These are phyloP conservation scores for Cyanodermella asteris DNA, from an alignment of 2,329 filamentous ascomycete genomes.

Conservation along the genomic window DNA sequence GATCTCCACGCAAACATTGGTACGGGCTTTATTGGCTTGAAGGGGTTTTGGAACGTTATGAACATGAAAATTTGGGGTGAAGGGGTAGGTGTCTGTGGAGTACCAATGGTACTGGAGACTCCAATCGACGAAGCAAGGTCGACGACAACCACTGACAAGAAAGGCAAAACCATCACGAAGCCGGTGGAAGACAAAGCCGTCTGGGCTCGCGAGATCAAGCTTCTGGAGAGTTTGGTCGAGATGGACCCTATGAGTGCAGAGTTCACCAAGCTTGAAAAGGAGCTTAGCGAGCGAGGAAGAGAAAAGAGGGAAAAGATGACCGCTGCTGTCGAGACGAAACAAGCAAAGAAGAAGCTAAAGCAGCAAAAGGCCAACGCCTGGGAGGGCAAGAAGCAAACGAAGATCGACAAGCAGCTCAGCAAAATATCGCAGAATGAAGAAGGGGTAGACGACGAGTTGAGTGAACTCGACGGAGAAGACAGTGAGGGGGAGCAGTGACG, in stretches of 20 bases:
- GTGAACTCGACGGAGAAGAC: too few relatives aligned
- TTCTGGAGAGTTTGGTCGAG: slow-evolving; percentile 70
- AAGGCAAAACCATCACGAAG: slow-evolving; percentile 9
- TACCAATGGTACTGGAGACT: slow-evolving; percentile 93
- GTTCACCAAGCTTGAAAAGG: slow-evolving; percentile 43
- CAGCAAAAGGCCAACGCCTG: too few relatives aligned
- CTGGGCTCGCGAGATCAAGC: slow-evolving; percentile 87
- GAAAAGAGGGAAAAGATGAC: slow-evolving; percentile 42
- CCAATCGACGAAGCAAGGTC: slow-evolving; percentile 52
- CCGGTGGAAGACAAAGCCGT: slow-evolving; percentile 49
- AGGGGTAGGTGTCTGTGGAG: too few relatives aligned
- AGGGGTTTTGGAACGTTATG: slow-evolving; percentile 77
- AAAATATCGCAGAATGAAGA: too few relatives aligned
- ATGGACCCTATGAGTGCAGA: slow-evolving; percentile 57
- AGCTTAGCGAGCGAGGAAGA: slow-evolving; percentile 45
- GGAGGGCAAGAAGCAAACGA: too few relatives aligned
- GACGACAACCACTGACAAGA: slow-evolving; percentile 16
- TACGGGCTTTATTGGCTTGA: slow-evolving; percentile 74
- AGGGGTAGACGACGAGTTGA: too few relatives aligned
- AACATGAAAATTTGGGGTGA: slow-evolving; percentile 57
- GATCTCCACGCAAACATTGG: slow-evolving; percentile 95
- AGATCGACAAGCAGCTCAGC: too few relatives aligned
- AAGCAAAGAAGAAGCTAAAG: too few relatives aligned
- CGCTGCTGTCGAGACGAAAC: neutral
- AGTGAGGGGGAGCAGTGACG: too few relatives aligned